These are phyloP conservation scores for Closterium sp. DNA, from an alignment of 139 green algal species.

Conservation along the genomic window DNA sequence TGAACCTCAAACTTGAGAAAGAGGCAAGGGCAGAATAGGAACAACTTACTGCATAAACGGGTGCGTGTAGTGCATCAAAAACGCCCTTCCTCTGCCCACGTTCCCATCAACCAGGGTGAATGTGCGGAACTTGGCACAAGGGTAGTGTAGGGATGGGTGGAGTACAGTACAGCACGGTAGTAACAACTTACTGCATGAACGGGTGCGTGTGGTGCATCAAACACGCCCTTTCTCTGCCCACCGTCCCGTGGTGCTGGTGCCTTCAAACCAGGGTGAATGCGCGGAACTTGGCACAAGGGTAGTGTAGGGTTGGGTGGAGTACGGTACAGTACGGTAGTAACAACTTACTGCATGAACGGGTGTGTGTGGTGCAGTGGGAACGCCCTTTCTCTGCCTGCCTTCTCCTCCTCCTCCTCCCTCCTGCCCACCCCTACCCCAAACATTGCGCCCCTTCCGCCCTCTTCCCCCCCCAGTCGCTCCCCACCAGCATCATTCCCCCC, in stretches of 20 bases:
- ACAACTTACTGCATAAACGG: no score
- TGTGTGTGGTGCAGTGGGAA: background rate
- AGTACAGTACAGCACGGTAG: no score
- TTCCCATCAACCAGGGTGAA: background rate
- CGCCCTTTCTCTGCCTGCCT: background rate
- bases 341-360: background rate
- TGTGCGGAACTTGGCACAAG: background rate
- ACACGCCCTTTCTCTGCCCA: background rate
- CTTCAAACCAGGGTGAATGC: background rate
- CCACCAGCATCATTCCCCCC: background rate
- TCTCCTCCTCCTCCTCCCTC: background rate
- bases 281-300: background rate
- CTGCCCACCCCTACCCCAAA: background rate
- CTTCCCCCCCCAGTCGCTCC: background rate
- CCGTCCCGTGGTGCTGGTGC: no score
- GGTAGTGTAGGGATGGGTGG: background rate
- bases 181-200: background rate
- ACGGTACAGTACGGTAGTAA: no score
- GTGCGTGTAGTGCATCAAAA: no score
- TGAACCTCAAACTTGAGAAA: no score
- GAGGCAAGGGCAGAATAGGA: no score
- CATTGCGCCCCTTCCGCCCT: background rate
- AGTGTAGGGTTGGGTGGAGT: background rate
- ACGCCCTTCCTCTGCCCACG: no score
- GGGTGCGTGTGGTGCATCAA: background rate